Evolutionary conservation across 352 stramenopile species (phyloP), one percentile per base, ranked within the genome.

Genomic region (Phytopythium boreale): DNA sequence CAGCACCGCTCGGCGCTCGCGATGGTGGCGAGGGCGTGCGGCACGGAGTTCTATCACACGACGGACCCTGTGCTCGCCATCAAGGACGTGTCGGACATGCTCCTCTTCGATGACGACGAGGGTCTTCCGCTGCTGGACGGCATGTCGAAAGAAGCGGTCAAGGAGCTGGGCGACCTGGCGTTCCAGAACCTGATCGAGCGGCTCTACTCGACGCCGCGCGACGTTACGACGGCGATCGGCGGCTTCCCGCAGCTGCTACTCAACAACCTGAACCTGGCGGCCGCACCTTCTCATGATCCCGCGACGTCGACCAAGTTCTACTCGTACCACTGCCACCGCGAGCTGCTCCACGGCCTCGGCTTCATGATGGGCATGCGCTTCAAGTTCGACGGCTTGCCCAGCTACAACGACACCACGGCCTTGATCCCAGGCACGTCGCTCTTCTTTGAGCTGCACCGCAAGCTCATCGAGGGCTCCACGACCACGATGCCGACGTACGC

Each of bases 361-460:
- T 88, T 88, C 58, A 85, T 94, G 78, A 74, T 94, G 61, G 85
- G 85, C 50, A 86, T 88, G 79, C 84, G 87, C 37, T 92, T 88
- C 62, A 75, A 93, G 60, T 93, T 93, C 53, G 75, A 84, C 5
- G 75, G 73, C 3, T 63, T 87, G 14, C 71, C 79, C 19, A 63
- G 77, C 27, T 90, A 78, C 71, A 88, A 93, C 65, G 83, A 80
- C 39, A 88, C 82, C 0, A 90, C 84, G 29, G 67, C 84, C 37
- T 56, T 93, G 24, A 73, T 89, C 47, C 82, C 84, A 4, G 84
- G 75, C 1, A 90, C 84, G 49, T 90, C 84, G 63, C 63, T 93
- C 17, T 85, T 89, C 65, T 90, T 93, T 37, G 84, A 93, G 63
- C 70, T 93, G 10, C 78, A 89, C 59, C 76, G 78, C 34, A 67